Evolutionary conservation across 495 filamentous ascomycete species (phyloP).

Genomic region (Amphirosellinia nigrospora): DNA sequence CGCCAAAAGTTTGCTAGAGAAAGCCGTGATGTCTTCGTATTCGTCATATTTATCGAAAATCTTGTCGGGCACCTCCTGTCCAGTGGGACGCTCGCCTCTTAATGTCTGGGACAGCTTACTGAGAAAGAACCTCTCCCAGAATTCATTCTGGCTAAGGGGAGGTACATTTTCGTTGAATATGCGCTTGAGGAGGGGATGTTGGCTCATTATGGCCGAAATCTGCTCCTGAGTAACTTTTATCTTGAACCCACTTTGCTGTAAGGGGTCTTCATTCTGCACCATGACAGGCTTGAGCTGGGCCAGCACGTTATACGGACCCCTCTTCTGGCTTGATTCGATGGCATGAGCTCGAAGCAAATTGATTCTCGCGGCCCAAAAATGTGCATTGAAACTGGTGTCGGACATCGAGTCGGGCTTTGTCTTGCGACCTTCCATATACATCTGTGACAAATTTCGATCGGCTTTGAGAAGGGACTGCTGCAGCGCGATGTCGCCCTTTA

Average conservation of each 20-base stretch:
- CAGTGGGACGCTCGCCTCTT: slow-evolving; percentile 82
- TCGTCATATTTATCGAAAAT: slow-evolving; percentile 86
- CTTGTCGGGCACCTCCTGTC: slow-evolving; percentile 72
- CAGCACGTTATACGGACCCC: slow-evolving; percentile 90
- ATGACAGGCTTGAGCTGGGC: slow-evolving; percentile 84
- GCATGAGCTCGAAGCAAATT: slow-evolving; percentile 88
- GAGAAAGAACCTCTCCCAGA: slow-evolving; percentile 93
- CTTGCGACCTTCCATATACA: slow-evolving; percentile 78
- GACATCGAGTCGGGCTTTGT: slow-evolving; percentile 83
- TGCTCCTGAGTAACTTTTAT: slow-evolving; percentile 91
- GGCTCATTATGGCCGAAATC: slow-evolving; percentile 87
- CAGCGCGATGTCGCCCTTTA: slow-evolving; percentile 75
- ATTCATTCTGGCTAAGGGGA: slow-evolving; percentile 75
- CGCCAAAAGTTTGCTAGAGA: slow-evolving; percentile 56
- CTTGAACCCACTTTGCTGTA: slow-evolving; percentile 64
- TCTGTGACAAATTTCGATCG: slow-evolving; percentile 71
- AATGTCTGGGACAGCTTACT: slow-evolving; percentile 89
- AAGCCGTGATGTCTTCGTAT: slow-evolving; percentile 63
- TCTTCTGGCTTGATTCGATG: slow-evolving; percentile 82
- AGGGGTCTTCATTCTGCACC: slow-evolving; percentile 59
- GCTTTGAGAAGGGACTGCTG: slow-evolving; percentile 86
- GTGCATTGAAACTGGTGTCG: slow-evolving; percentile 75
- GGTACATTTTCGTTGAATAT: slow-evolving; percentile 96
- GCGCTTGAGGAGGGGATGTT: slow-evolving; percentile 87
- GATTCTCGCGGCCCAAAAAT: slow-evolving; percentile 90